These are phyloP conservation scores for Colletotrichum sp. DNA, from an alignment of 2,329 filamentous ascomycete species.

Conservation along the genomic window DNA sequence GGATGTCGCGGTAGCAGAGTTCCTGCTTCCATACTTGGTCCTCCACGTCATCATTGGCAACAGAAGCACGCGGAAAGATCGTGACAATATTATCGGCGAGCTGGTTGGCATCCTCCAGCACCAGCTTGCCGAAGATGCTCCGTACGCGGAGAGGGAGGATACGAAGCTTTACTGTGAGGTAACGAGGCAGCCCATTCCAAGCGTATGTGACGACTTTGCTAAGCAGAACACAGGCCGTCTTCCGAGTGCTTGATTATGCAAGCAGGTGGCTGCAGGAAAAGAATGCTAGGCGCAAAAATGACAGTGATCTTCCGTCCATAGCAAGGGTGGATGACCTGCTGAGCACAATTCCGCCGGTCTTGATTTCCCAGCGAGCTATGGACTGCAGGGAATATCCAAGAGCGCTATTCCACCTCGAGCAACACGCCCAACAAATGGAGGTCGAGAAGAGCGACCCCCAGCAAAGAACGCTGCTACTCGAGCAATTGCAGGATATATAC, in stretches of 20 bases:
- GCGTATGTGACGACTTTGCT: not conserved
- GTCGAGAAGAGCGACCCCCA: slow-evolving; percentile 50
- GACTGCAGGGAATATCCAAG: slow-evolving; percentile 93
- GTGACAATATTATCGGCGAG: slow-evolving; percentile 72
- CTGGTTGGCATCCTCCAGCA: slow-evolving; percentile 76
- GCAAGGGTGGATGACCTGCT: slow-evolving; percentile 57
- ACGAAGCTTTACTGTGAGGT: slow-evolving; percentile 89
- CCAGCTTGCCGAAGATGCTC: slow-evolving; percentile 52
- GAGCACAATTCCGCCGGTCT: slow-evolving; percentile 72
- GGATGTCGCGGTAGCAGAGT: slow-evolving; percentile 85
- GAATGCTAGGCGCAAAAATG: slow-evolving; percentile 40
- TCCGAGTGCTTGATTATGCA: slow-evolving; percentile 88
- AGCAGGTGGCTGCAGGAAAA: slow-evolving; percentile 89
- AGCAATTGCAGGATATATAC: slow-evolving; percentile 90
- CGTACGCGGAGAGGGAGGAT: slow-evolving; percentile 72
- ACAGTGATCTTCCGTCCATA: slow-evolving; percentile 52
- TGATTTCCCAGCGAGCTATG: slow-evolving; percentile 82
- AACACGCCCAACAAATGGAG: slow-evolving; percentile 71
- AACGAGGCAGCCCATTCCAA: slow-evolving; percentile 32
- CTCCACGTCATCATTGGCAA: slow-evolving; percentile 83
- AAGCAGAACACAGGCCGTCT: slow-evolving; percentile 70
- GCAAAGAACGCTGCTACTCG: slow-evolving; percentile 70
- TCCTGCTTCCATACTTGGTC: slow-evolving; percentile 86
- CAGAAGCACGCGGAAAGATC: slow-evolving; percentile 62
- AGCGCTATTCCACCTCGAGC: slow-evolving; percentile 93